Base-by-base conservation (phyloP, 495 filamentous ascomycete species). In the Geoglossum glabrum region DNA sequence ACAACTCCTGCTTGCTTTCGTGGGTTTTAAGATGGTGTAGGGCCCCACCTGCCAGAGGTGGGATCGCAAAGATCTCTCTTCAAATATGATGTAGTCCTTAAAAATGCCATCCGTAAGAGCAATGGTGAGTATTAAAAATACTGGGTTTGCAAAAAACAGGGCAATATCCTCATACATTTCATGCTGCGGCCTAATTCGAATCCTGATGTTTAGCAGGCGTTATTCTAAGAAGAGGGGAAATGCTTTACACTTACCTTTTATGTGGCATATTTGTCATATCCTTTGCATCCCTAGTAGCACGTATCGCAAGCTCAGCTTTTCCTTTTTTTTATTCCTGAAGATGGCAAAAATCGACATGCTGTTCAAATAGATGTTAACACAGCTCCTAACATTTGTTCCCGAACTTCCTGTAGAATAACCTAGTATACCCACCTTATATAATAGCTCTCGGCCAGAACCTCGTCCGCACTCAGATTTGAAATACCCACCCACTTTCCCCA, bases 271-370 rank as follows among this genome's bases (percentile, higher is more conserved):
- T 15, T 21, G 56, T 54, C 34, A 60, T 59, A 58, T 54, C 54
- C 60, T 61, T 60, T 54, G 25, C 43, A 47, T 63, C 57, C 30
- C 50, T 45, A 54, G 13, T 63, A 36, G 54, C 40, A 49, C 28
- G 51, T 27, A 61, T 40, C 23, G 21, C 30, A 51, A 62, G 55
- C 23, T 63, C 43, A 21, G 50, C 45, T 27, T 56, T 15, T 61
- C 50, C 49, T 25, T 60, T 59, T 61, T 61, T 40, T n/a, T n/a
- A 60, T 61, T 61, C 56, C 60, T 61, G 40, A 61, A 61, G 25
- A 61, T 27, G 45, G 33, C 40, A 33, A 61, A 61, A 34, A n/a
- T 61, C 55, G 34, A 57, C 54, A n/a, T 31, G 31, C 59, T 61
- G 30, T 46, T 60, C 38, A 33, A 7, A 61, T 46, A 11, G 57